Evolutionary conservation across 1,284 basidiomycete species (phyloP).

Genomic region (Anthracocystis walkeri): DNA sequence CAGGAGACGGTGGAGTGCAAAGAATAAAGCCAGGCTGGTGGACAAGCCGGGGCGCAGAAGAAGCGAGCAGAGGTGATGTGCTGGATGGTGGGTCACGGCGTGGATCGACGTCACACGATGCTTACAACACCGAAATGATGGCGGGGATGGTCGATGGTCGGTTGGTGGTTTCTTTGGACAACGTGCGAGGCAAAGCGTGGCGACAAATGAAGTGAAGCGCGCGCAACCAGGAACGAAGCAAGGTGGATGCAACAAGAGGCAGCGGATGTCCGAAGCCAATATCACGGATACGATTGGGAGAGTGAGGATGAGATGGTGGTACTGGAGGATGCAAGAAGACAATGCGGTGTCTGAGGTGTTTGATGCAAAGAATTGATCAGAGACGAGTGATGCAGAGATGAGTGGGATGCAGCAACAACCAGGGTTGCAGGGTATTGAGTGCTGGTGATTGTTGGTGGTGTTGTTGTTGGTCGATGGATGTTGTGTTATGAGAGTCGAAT

Average conservation of each 20-base stretch:
- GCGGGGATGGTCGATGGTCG: not conserved
- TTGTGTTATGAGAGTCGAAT: not conserved
- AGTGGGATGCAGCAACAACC: conserved; percentile 5
- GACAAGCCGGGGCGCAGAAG: not conserved
- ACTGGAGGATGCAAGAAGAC: not conserved
- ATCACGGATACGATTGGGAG: not conserved
- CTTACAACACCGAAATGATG: not conserved
- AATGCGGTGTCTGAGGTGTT: not conserved
- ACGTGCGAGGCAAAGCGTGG: not conserved
- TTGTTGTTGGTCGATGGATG: too few relatives aligned
- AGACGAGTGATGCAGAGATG: not conserved
- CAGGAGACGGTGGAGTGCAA: not conserved
- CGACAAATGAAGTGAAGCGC: not conserved
- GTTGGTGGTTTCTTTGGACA: not conserved
- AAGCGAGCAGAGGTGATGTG: not conserved
- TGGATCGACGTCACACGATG: not conserved
- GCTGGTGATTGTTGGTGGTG: not conserved
- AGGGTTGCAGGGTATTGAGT: not conserved
- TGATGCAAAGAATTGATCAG: not conserved
- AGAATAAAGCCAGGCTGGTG: not conserved
- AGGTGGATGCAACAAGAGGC: not conserved
- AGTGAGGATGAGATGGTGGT: not conserved
- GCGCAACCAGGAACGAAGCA: not conserved
- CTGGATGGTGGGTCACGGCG: not conserved
- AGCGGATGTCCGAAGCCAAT: conserved; percentile 1